Base-by-base conservation (phyloP, 176 grass and related monocot species). In the Triticum urartu region DNA sequence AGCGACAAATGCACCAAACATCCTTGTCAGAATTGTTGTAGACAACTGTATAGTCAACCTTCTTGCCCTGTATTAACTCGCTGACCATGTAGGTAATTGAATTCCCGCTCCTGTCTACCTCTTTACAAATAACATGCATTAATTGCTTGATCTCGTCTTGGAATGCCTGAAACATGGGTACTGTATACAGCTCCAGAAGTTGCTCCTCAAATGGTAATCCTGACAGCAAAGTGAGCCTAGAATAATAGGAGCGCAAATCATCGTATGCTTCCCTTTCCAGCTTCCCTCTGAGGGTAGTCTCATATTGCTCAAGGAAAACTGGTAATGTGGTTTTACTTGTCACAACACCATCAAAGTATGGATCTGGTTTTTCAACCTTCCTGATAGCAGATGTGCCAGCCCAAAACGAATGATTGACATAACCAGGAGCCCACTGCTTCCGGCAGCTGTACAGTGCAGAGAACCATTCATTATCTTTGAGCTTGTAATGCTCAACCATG, bases 241-340 rank as follows among this genome's bases (percentile, higher is more conserved):
- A 92, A 85, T 97, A 92, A 79, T 92, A 94, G 11, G 94, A 97
- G 20, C 92, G 92, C 79, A 97, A 83, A 94, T 97, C 94, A 81
- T 97, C 94, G 9, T 94, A 94, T n/a, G 90, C 88, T 75, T 97
- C 94, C 83, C 89, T 90, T 88, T 97, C 94, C 84, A 97, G 91
- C 74, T 90, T 92, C 24, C 82, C 87, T 91, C 85, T 94, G 78
- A 94, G 26, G 21, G 87, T 89, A 68, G 77, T 30, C 75, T 94
- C 90, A 9, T 97, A 94, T 71, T 97, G 94, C 79, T 97, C 92
- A 64, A 97, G 89, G 86, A 97, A 97, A 83, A 82, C 85, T 68
- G 93, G 87, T 59, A 97, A 79, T 43, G 92, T 94, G 59, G 92
- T 97, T 84, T 94, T 94, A 69, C 88, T 85, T 25, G 88, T 92